A percentile compares a stretch with the other conserved stretches of the same genome.
Conservation (phyloP, 495 filamentous ascomycete species). For the Podospora pseudoanserina region DNA sequence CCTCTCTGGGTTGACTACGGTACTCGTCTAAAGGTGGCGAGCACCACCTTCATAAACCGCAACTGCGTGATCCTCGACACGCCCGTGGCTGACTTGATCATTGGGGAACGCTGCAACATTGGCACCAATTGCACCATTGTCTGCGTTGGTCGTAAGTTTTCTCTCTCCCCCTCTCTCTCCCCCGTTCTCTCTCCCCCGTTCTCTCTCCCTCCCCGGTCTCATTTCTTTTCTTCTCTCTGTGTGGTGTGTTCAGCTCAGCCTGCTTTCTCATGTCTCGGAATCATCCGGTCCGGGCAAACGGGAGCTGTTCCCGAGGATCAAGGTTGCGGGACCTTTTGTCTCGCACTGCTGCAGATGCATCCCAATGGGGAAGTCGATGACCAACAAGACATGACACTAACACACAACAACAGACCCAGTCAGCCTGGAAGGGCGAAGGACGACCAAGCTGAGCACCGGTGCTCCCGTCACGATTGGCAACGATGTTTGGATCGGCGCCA, state of each 20-base stretch:
- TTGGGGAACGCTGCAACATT: conserved; percentile 35
- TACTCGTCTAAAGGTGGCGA: conserved; percentile 30
- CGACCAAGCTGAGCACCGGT: conserved; percentile 29
- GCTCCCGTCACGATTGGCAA: conserved; percentile 34
- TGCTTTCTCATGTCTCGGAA: conserved; percentile 3
- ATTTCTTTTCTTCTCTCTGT: background rate
- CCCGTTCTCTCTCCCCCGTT: no score
- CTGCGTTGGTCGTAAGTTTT: conserved; percentile 25
- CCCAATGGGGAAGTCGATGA: conserved; percentile 3
- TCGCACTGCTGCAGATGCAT: background rate
- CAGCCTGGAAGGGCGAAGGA: conserved; percentile 25
- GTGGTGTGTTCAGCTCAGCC: background rate
- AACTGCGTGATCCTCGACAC: conserved; percentile 39
- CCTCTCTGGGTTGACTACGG: conserved; percentile 38
- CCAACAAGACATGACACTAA: background rate
- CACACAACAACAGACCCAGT: conserved; percentile 20
- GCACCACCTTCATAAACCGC: conserved; percentile 36
- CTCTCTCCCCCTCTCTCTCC: background rate
- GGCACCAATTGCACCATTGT: conserved; percentile 35
- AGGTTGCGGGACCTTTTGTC: background rate
- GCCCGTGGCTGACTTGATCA: conserved; percentile 35
- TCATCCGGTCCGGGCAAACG: conserved; percentile 1
- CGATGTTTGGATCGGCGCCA: conserved; percentile 56
- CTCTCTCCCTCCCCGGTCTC: background rate
- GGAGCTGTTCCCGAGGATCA: background rate